Conservation (phyloP, 1,284 basidiomycete genomes). For the Kwoniella shivajii region DNA sequence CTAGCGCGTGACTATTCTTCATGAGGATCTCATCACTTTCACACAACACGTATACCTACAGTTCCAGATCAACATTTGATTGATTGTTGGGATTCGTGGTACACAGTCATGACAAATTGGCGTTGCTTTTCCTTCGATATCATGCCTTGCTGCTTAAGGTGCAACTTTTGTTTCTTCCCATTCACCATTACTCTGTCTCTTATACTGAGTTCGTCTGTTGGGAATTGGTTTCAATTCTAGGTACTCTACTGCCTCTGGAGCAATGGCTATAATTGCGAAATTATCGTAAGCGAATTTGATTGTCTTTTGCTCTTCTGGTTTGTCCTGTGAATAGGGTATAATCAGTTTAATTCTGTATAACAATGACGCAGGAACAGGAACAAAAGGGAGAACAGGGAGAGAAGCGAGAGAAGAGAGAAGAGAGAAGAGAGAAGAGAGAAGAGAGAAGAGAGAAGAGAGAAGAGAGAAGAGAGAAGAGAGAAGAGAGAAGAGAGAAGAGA, state of each 20-base stretch:
- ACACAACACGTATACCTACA: too few species aligned
- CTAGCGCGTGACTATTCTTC: too few species aligned
- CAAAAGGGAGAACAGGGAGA: too few species aligned
- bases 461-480: background rate
- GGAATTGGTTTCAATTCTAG: conserved; percentile 49
- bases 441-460: background rate
- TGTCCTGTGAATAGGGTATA: conserved; percentile 32
- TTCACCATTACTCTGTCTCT: conserved; percentile 19
- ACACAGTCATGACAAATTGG: too few species aligned
- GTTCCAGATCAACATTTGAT: too few species aligned
- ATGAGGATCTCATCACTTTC: too few species aligned
- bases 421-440: background rate
- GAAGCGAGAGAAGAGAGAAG: background rate
- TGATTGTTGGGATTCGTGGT: too few species aligned
- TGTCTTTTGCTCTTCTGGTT: conserved; percentile 33
- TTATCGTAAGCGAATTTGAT: conserved; percentile 38
- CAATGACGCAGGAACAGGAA: too few species aligned
- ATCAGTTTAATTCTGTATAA: too few species aligned
- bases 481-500: background rate
- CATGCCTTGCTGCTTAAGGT: conserved; percentile 21
- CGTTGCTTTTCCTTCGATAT: too few species aligned
- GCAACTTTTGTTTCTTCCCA: conserved; percentile 42
- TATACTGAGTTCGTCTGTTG: conserved; percentile 44
- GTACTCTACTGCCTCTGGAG: conserved; percentile 40
- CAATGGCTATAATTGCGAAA: conserved; percentile 49